Percentiles rank a stretch among this genome's conserved stretches.
These are phyloP conservation scores for Agaricus subrufescens DNA, from an alignment of 768 basidiomycete species.

Conservation along the genomic window DNA sequence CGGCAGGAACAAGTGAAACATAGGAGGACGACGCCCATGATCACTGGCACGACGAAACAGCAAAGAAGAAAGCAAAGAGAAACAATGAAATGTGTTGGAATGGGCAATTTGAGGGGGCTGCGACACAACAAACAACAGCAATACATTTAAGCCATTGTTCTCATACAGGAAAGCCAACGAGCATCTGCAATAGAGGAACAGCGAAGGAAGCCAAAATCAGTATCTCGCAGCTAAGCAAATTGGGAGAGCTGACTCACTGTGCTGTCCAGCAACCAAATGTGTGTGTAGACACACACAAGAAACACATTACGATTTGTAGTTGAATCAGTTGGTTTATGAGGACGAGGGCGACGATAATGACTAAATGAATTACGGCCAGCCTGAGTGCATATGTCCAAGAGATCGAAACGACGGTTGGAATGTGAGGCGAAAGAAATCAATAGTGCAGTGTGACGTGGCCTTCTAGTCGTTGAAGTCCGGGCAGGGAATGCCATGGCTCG, in stretches of 20 bases:
- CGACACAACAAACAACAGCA: conserved; percentile 7
- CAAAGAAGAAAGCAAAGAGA: no score
- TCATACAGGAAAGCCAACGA: conserved; percentile 2
- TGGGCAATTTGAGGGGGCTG: not conserved
- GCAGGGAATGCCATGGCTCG: conserved; percentile 51
- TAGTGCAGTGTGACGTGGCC: not conserved
- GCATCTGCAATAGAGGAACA: not conserved
- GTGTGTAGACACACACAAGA: not conserved
- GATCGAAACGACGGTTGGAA: not conserved
- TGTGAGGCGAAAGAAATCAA: not conserved
- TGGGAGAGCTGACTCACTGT: not conserved
- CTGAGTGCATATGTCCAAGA: conserved; percentile 1
- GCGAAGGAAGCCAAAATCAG: not conserved
- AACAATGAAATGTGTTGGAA: no score
- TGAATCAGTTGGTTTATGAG: not conserved
- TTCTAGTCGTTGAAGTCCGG: conserved; percentile 40
- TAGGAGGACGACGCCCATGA: not conserved
- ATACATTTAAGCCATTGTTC: conserved; percentile 2
- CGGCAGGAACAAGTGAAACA: not conserved
- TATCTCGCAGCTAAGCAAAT: not conserved
- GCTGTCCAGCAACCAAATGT: not conserved
- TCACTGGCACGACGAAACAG: no score
- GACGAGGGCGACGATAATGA: not conserved
- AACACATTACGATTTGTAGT: conserved; percentile 2
- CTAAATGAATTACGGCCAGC: conserved; percentile 6